These are phyloP conservation scores for Leccinum pachyderme DNA, from an alignment of 1,284 basidiomycete species.

Conservation along the genomic window DNA sequence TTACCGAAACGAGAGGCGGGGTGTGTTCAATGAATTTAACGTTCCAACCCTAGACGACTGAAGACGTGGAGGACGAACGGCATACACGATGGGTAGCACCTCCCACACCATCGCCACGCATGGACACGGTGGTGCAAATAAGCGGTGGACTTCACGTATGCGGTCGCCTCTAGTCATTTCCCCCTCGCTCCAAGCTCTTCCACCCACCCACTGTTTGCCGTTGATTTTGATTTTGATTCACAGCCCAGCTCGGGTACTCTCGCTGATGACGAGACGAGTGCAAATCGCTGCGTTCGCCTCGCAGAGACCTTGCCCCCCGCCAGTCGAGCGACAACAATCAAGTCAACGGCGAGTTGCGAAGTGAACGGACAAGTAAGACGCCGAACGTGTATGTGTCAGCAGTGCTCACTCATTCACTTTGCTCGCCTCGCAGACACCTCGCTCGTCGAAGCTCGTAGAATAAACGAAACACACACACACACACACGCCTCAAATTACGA, in stretches of 20 bases:
- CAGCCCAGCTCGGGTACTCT: neutral
- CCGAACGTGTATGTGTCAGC: slow-evolving; percentile 5
- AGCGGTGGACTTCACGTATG: slow-evolving; percentile 5
- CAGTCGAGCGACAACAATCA: neutral
- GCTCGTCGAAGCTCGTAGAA: slow-evolving; percentile 12
- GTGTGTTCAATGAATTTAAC: slow-evolving; percentile 56
- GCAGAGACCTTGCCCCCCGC: slow-evolving; percentile 18
- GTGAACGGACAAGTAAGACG: slow-evolving; percentile 13
- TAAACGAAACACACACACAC: slow-evolving; percentile 1
- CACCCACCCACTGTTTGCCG: neutral
- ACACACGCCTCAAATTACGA: neutral
- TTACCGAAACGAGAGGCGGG: slow-evolving; percentile 62
- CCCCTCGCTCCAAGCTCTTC: neutral
- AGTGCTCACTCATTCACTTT: slow-evolving; percentile 1
- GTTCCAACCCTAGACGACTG: slow-evolving; percentile 35
- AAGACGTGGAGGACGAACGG: slow-evolving; percentile 12
- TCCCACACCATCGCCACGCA: neutral
- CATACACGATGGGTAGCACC: slow-evolving; percentile 17
- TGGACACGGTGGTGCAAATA: slow-evolving; percentile 2
- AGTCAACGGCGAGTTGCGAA: neutral
- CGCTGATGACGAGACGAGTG: neutral
- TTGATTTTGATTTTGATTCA: slow-evolving; percentile 14
- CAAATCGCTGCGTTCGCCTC: slow-evolving; percentile 19
- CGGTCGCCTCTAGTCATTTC: neutral
- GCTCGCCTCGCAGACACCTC: slow-evolving; percentile 18